Conservation (phyloP, 441 rosid species). For the Cnidoscolus chayamansa region DNA sequence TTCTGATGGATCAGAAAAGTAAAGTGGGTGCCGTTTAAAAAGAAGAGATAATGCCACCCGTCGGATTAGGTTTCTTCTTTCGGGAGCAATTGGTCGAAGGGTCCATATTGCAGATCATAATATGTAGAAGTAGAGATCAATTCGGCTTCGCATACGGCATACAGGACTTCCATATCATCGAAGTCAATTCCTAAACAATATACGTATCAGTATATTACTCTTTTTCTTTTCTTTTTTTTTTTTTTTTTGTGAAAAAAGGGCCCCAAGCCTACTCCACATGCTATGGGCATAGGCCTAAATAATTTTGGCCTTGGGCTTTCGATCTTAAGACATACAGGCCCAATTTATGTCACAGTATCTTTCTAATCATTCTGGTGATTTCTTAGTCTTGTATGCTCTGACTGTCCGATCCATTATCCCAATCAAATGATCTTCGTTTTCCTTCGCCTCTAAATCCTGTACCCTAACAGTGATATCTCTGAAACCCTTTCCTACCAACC, state of each 20-base stretch:
- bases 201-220: background rate
- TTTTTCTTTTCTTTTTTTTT: too few species aligned
- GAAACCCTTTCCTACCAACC: slow-evolving; percentile 34
- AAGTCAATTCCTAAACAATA: background rate
- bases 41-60: background rate
- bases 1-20: background rate
- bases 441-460: background rate
- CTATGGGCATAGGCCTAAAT: background rate
- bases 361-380: background rate
- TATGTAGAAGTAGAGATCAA: slow-evolving; percentile 8
- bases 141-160: background rate
- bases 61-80: slow-evolving; percentile 15
- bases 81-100: slow-evolving; percentile 21
- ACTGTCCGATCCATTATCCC: background rate
- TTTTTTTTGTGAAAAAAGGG: too few species aligned
- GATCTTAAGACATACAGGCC: background rate
- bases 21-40: slow-evolving; percentile 2
- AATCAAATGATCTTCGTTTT: slow-evolving; percentile 22
- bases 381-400: background rate
- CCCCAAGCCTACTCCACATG: background rate
- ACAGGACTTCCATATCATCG: background rate
- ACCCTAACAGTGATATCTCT: slow-evolving; percentile 44
- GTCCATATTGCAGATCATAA: slow-evolving; percentile 28
- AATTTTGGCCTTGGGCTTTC: background rate
- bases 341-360: background rate